Conservation (phyloP, 2,329 filamentous ascomycete species). For the Ilyonectria robusta region DNA sequence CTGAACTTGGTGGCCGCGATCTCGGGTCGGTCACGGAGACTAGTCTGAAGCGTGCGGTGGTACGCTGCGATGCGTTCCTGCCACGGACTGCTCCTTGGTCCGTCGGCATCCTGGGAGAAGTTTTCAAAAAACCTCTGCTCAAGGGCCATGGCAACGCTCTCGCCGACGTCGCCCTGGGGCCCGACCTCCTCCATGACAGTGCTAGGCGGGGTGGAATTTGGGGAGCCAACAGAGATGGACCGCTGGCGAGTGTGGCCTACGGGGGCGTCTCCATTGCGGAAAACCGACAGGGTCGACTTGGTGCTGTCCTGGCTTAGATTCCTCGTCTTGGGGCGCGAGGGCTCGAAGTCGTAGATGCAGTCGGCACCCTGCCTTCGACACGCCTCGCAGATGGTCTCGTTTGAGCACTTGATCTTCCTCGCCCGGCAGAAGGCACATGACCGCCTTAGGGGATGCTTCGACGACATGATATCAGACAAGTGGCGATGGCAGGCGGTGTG, state of each 20-base stretch:
- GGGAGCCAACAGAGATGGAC: constrained; percentile 45
- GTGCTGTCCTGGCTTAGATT: constrained; percentile 47
- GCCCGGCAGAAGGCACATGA: constrained; percentile 56
- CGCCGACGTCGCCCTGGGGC: constrained; percentile 33
- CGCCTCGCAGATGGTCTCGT: constrained; percentile 56
- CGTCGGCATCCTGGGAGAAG: constrained; percentile 37
- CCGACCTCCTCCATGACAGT: constrained; percentile 40
- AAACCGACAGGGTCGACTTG: constrained; percentile 32
- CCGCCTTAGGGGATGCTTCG: constrained; percentile 52
- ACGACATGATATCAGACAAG: constrained; percentile 43
- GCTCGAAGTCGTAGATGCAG: constrained; percentile 57
- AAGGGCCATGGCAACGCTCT: constrained; percentile 49
- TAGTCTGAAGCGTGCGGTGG: constrained; percentile 32
- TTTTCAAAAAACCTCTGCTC: constrained; percentile 51
- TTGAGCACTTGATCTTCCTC: constrained; percentile 57
- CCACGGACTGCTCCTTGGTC: constrained; percentile 39
- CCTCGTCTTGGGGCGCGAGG: constrained; percentile 48
- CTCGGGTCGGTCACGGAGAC: constrained; percentile 33
- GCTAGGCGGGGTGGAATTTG: constrained; percentile 43
- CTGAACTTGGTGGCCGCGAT: constrained; percentile 34
- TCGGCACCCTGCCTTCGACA: constrained; percentile 54
- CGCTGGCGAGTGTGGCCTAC: constrained; percentile 43
- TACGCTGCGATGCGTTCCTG: constrained; percentile 40
- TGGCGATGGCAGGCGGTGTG: constrained; percentile 7
- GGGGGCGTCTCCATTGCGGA: constrained; percentile 31